Evolutionary conservation across 2,329 filamentous ascomycete genomes (phyloP).

Genomic region (Epichloe festucae): DNA sequence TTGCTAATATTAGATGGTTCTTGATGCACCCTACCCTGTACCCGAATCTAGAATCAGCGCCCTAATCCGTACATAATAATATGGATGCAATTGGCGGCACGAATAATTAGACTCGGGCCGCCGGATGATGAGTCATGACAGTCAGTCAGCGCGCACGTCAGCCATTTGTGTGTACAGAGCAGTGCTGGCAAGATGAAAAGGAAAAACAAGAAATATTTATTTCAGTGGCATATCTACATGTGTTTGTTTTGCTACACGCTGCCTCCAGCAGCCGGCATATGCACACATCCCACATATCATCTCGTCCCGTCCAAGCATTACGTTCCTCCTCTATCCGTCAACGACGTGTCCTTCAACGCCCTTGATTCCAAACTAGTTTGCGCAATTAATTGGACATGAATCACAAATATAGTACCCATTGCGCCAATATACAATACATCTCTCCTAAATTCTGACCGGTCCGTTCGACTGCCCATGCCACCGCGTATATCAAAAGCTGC

Average conservation of each 20-base stretch:
- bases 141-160: no score
- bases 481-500: not conserved
- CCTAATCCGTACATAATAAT: no score
- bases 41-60: no score
- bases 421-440: not conserved
- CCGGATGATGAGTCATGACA: no score
- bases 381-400: not conserved
- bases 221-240: not conserved
- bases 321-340: not conserved
- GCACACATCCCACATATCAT: not conserved
- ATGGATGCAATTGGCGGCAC: no score
- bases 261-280: not conserved
- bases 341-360: not conserved
- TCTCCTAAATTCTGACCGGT: not conserved
- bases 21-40: no score
- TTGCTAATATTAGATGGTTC: no score
- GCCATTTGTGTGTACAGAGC: not conserved
- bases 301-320: not conserved
- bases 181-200: not conserved
- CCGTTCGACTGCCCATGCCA: not conserved
- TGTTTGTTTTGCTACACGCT: slow-evolving; percentile 2
- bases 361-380: not conserved
- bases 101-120: no score
- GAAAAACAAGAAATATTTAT: not conserved
- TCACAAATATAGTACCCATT: not conserved